Percentiles rank a stretch among this genome's conserved stretches.
These are phyloP conservation scores for Solanum chacoense DNA, from an alignment of 305 asterid genomes.

Conservation along the genomic window DNA sequence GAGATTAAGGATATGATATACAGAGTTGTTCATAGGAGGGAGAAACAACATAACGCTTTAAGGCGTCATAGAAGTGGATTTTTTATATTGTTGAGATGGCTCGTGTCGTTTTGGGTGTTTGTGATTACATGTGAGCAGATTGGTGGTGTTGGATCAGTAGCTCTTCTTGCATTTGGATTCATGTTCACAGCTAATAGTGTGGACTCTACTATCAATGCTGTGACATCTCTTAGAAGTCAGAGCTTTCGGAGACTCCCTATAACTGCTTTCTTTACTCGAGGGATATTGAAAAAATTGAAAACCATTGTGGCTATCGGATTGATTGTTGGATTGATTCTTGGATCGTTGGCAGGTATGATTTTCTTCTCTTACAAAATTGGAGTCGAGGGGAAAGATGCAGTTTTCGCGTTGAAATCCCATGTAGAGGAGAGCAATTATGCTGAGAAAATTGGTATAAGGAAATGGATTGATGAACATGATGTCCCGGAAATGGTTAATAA, in stretches of 20 bases:
- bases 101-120: slow-evolving; percentile 77
- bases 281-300: slow-evolving; percentile 51
- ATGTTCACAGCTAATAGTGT: slow-evolving; percentile 50
- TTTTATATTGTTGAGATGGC: slow-evolving; percentile 61
- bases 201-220: slow-evolving; percentile 62
- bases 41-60: slow-evolving; percentile 21
- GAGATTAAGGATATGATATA: slow-evolving; percentile 47
- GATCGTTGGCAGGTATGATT: slow-evolving; percentile 49
- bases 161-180: slow-evolving; percentile 54
- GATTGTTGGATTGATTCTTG: slow-evolving; percentile 66
- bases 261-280: slow-evolving; percentile 58
- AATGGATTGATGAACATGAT: slow-evolving; percentile 95
- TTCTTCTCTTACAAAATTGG: slow-evolving; percentile 89
- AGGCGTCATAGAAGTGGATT: slow-evolving; percentile 57
- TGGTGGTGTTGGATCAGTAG: slow-evolving; percentile 51
- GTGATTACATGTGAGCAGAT: slow-evolving; percentile 65
- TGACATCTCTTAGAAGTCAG: slow-evolving; percentile 59
- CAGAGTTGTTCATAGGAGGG: slow-evolving; percentile 33
- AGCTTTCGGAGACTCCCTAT: slow-evolving; percentile 58
- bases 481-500: slow-evolving; percentile 76
- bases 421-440: slow-evolving; percentile 79
- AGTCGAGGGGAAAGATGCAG: slow-evolving; percentile 86
- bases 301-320: slow-evolving; percentile 77
- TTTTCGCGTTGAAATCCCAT: slow-evolving; percentile 62
- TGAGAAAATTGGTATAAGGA: slow-evolving; percentile 67